Base-by-base conservation (phyloP, 352 stramenopile genomes). In the Phytophthora constricta region DNA sequence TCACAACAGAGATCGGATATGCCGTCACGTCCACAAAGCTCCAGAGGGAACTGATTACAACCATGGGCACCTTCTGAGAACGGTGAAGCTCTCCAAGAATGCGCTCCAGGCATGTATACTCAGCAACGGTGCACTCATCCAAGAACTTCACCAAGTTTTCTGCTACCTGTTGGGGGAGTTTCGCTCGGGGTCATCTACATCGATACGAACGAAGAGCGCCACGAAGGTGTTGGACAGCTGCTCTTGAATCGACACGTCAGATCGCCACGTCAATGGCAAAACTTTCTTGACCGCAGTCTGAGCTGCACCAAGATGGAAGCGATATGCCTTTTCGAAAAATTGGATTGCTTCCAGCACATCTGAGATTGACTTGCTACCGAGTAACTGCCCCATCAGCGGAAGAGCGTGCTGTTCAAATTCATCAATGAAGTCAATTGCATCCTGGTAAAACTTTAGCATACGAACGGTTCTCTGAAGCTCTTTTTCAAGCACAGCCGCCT, bases 271-370 rank as follows among this genome's bases (percentile, higher is more conserved):
- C 1, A 98, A 77, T 14, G 88, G 84, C 17, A 99, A 84, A 26
- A 97, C 85, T 49, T 91, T 89, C 68, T 95, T 97, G 72, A 98
- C 97, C 16, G 93, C 95, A 7, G 75, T 80, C 10, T 98, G 82
- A 8, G 94, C 93, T 65, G 92, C 97, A 14, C 86, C 80, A 47
- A 98, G 74, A 37, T 91, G 86, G 54, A 98, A 97, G 65, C 91
- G 84, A 45, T 95, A 89, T 3, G 93, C 94, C 43, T 93, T 89
- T 9, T 97, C 91, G 62, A 98, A 97, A 65, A 99, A 98, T 16
- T 92, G 80, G 42, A 98, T 96, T 17, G 95, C 85, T 69, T 98
- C 95, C 13, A 97, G 86, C 3, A 98, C 92, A 70, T 99, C 96
- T 17, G 91, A 96, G 16, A 88, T 85, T 26, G 94, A 98, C 28